These are phyloP conservation scores for Rhizopogon roseolus DNA, from an alignment of 768 basidiomycete species.

Conservation along the genomic window DNA sequence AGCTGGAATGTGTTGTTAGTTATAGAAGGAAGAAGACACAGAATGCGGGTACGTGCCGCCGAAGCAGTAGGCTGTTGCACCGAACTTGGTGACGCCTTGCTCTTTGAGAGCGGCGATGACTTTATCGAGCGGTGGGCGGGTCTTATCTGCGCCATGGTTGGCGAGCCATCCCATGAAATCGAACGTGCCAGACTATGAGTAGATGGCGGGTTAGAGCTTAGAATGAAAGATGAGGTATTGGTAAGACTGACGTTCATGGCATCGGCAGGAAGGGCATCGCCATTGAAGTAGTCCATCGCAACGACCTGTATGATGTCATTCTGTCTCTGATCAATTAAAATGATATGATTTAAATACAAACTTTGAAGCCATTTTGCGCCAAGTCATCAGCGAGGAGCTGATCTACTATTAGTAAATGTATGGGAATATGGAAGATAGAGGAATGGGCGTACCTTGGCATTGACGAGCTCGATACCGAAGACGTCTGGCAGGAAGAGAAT, in stretches of 20 bases:
- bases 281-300: conserved; percentile 32
- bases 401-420: background rate
- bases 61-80: conserved; percentile 65
- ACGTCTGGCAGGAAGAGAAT: conserved; percentile 51
- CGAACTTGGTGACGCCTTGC: conserved; percentile 54
- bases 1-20: conserved; percentile 19
- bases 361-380: conserved; percentile 36
- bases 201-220: too few species aligned
- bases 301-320: conserved; percentile 13
- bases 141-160: conserved; percentile 33
- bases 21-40: background rate
- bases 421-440: background rate
- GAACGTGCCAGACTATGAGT: conserved; percentile 23
- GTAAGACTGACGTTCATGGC: conserved; percentile 7
- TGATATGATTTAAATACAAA: background rate
- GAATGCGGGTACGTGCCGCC: conserved; percentile 38
- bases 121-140: conserved; percentile 49
- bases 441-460: conserved; percentile 32
- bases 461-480: conserved; percentile 45
- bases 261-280: conserved; percentile 27
- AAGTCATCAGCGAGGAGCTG: conserved; percentile 31
- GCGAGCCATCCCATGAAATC: conserved; percentile 39
- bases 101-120: conserved; percentile 54
- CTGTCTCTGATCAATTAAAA: background rate
- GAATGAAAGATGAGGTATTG: background rate